Evolutionary conservation across 2,329 filamentous ascomycete species (phyloP), one percentile per base, ranked within the genome.

Genomic region (Parascedosporium putredinis): DNA sequence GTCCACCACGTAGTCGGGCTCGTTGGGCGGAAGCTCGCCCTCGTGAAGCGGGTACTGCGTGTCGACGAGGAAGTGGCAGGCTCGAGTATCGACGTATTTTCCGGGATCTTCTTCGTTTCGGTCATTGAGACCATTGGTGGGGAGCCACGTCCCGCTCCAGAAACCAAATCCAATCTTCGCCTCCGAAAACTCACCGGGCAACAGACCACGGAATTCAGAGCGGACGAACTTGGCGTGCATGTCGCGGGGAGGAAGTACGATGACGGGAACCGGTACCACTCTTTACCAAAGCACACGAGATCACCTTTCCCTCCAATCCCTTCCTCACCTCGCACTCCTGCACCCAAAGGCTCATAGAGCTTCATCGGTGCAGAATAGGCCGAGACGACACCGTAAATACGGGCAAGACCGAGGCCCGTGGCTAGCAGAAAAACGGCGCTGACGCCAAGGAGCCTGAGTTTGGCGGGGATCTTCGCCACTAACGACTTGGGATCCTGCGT

Each of bases 191-290:
- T 95, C 86, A 2, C 93, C 93, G 0, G 93, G 93, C 4, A 98
- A 71, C 16, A 98, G 72, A 2, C 93, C 93, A 7, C 78, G 77
- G 64, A 98, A 98, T 55, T 93, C 88, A 57, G 88, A 95, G 56
- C 85, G 87, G 57, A 98, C 72, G 60, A 96, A 98, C 58, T 93
- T 95, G 58, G 87, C 85, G 55, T 79, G 83, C 71, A 93, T 86
- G 46, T 80, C 78, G n/a, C 82, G 72, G 0, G 91, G 3, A 98
- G 73, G 62, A 93, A 89, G 69, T 89, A 97, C 0, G 90, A 94
- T 1, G 86, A 91, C 1, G 93, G 91, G 62, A 96, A 97, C 31
- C 93, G 86, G 65, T 98, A 96, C 93, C 93, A 98, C 63, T 98
- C 93, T 63, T 97, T 98, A 24, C 88, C 89, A 34, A 95, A 78